Evolutionary conservation across 106 monocot species (phyloP).

Genomic region (Iris macrosiphon): DNA sequence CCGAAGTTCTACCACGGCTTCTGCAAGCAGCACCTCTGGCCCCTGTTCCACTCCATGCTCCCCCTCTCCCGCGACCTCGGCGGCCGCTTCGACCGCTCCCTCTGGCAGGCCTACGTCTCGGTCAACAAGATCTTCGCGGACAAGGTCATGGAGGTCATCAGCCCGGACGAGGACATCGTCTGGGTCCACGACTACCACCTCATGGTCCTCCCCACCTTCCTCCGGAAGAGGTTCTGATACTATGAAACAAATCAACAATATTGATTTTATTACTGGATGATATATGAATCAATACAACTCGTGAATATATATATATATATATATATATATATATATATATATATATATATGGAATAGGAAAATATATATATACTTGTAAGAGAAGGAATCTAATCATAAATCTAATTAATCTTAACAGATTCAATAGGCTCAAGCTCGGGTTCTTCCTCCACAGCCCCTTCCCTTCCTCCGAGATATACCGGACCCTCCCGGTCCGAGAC

Average conservation of each 20-base stretch:
- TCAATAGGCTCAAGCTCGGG: slow-evolving; percentile 46
- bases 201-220: slow-evolving; percentile 42
- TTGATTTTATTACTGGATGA: too few species aligned
- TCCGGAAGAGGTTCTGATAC: slow-evolving; percentile 45
- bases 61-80: slow-evolving; percentile 43
- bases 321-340: too few species aligned
- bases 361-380: too few species aligned
- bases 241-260: too few species aligned
- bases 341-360: too few species aligned
- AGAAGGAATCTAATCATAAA: too few species aligned
- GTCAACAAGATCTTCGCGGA: slow-evolving; percentile 58
- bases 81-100: slow-evolving; percentile 39
- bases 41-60: slow-evolving; percentile 50
- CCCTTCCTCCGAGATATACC: slow-evolving; percentile 47
- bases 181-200: slow-evolving; percentile 60
- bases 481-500: slow-evolving; percentile 46
- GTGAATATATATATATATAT: too few species aligned
- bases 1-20: slow-evolving; percentile 50
- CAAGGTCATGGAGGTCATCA: slow-evolving; percentile 53
- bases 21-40: slow-evolving; percentile 50
- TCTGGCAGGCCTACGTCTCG: slow-evolving; percentile 54
- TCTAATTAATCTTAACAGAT: too few species aligned
- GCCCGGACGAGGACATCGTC: slow-evolving; percentile 42
- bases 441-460: slow-evolving; percentile 55
- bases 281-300: too few species aligned